Conservation (phyloP, 148 eudicot species). For the Limonium bicolor region DNA sequence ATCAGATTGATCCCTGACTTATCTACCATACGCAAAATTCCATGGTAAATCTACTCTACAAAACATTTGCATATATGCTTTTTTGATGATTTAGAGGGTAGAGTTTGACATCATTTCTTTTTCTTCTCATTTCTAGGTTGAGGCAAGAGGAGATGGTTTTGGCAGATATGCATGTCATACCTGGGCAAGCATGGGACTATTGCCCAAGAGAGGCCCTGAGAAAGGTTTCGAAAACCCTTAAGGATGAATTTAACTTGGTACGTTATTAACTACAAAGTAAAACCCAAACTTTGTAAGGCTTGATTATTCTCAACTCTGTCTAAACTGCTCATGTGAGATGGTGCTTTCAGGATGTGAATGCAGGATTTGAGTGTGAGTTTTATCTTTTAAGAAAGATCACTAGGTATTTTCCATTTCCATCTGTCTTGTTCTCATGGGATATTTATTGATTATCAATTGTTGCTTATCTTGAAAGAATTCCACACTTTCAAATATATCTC, state of each 20-base stretch:
- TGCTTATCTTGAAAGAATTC: too few species aligned
- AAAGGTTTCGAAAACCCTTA: slow-evolving; percentile 52
- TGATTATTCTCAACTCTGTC: too few species aligned
- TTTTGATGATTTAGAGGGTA: background rate
- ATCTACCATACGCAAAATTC: slow-evolving; percentile 60
- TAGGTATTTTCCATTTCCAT: slow-evolving; percentile 32
- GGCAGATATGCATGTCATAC: slow-evolving; percentile 79
- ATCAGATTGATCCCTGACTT: slow-evolving; percentile 82
- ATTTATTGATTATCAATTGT: too few species aligned
- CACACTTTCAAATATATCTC: slow-evolving; percentile 3
- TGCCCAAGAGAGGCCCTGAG: slow-evolving; percentile 88
- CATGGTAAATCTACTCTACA: slow-evolving; percentile 46
- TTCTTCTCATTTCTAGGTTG: slow-evolving; percentile 29
- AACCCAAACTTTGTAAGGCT: too few species aligned
- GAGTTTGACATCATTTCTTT: background rate
- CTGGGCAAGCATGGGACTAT: slow-evolving; percentile 89
- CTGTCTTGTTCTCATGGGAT: too few species aligned
- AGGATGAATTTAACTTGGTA: slow-evolving; percentile 94
- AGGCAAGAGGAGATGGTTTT: slow-evolving; percentile 81
- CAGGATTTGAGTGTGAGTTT: slow-evolving; percentile 93
- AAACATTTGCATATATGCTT: background rate
- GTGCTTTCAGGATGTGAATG: slow-evolving; percentile 69
- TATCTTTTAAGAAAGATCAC: slow-evolving; percentile 46
- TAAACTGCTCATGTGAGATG: too few species aligned
- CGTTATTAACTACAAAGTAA: too few species aligned